Base-by-base conservation (phyloP, 495 filamentous ascomycete species). In the Aspergillus baeticus region DNA sequence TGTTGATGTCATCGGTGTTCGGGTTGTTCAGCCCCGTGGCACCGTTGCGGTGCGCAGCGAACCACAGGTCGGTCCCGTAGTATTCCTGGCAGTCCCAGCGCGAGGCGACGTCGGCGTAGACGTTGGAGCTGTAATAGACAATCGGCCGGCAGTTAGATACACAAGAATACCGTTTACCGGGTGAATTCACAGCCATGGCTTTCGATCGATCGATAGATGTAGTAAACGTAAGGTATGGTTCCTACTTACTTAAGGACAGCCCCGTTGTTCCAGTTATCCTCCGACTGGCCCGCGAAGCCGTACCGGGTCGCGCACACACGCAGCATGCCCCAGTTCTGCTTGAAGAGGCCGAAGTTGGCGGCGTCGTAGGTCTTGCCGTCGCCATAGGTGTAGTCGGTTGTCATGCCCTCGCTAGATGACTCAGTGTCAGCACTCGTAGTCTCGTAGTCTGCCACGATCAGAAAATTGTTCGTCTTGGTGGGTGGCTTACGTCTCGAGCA, bases 291-390 rank as follows among this genome's bases (percentile, higher is more conserved):
- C n/a, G 44, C 15, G 55, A 68, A 62, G 13, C 55, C 58, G 23
- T 63, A 62, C 2, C 51, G 51, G 6, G 3, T 35, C 1, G 65
- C 58, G 41, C 57, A 66, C 10, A 48, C 38, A n/a, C 68, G 63
- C 34, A 72, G 61, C 53, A 73, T 69, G 42, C 54, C 63, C 69
- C 70, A 71, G 50, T 73, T 74, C 55, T 77, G 67, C 61, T 69
- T 69, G 61, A 69, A 69, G 4, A 69, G 54, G 26, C 66, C 63
- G 31, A 67, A 69, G 51, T 69, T 69, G 34, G 66, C 60, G 11
- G 58, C 38, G 21, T 69, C 66, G 10, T 58, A 55, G 10, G 54
- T 59, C 62, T 69, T 69, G 2, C 56, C 66, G 20, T 69, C 64
- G 15, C 57, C 65, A 21, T 68, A 68, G 21, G 59, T 60, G 34